phyloP scores from a whole-genome alignment of 2,329 filamentous ascomycete genomes.

The Parastagonospora nodorum region DNA sequence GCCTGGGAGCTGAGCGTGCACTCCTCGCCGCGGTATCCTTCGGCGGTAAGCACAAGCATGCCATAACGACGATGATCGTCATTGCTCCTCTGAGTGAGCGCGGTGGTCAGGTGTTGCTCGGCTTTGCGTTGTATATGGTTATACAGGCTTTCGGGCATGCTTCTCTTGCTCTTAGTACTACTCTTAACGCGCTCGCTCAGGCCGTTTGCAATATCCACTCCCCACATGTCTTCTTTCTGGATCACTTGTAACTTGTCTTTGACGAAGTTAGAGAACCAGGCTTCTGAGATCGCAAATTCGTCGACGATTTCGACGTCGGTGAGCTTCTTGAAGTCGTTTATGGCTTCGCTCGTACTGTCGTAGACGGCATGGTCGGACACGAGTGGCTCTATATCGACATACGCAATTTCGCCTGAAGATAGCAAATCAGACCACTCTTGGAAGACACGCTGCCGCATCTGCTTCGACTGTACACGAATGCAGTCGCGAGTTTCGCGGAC shows the following conservation, averaged over 20 bases:
- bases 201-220: slow-evolving; percentile 19
- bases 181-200: not conserved
- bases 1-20: slow-evolving; percentile 20
- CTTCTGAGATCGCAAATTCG: slow-evolving; percentile 29
- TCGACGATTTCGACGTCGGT: slow-evolving; percentile 16
- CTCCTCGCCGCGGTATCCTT: slow-evolving; percentile 9
- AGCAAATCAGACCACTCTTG: slow-evolving; percentile 23
- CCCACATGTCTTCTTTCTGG: slow-evolving; percentile 14
- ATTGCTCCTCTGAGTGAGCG: slow-evolving; percentile 3
- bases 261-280: slow-evolving; percentile 23
- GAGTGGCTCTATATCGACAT: slow-evolving; percentile 27
- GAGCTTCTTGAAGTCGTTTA: slow-evolving; percentile 11
- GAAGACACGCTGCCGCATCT: slow-evolving; percentile 20
- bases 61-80: slow-evolving; percentile 13
- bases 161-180: not conserved
- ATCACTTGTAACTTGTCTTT: slow-evolving; percentile 19
- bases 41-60: slow-evolving; percentile 24
- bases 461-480: slow-evolving; percentile 30
- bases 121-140: slow-evolving; percentile 10
- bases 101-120: slow-evolving; percentile 15
- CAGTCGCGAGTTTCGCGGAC: slow-evolving; percentile 12
- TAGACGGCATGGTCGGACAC: slow-evolving; percentile 20
- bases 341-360: slow-evolving; percentile 15
- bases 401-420: slow-evolving; percentile 23
- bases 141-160: slow-evolving; percentile 15